phyloP scores from a whole-genome alignment of 2,329 filamentous ascomycete species.

The Dactylellina sp. region DNA sequence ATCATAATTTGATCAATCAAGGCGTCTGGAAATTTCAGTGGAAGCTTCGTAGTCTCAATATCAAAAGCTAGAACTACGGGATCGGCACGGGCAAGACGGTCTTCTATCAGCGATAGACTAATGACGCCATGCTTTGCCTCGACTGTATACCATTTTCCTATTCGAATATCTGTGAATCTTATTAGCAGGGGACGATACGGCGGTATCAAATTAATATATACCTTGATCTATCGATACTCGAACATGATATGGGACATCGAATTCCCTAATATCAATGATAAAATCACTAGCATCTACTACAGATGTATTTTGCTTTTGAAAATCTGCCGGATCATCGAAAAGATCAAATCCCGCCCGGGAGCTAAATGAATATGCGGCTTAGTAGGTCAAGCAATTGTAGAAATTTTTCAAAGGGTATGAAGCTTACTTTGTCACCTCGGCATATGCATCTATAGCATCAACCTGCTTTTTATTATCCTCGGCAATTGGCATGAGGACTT shows the following conservation, averaged over 20 bases:
- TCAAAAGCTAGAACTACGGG: constrained; percentile 99
- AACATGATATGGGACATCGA: constrained; percentile 99
- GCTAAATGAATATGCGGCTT: constrained; percentile 64
- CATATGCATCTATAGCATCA: constrained; percentile 97
- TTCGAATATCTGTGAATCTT: constrained; percentile 78
- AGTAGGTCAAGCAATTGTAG: constrained; percentile 2
- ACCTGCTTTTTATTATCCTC: constrained; percentile 97
- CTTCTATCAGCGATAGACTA: constrained; percentile 84
- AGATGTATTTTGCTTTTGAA: constrained; percentile 75
- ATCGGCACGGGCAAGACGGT: constrained; percentile 88
- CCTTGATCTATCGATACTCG: constrained; percentile 96
- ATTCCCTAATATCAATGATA: constrained; percentile 98
- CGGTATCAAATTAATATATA: constrained; percentile 63
- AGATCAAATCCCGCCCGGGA: constrained; percentile 88
- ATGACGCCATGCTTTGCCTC: constrained; percentile 92
- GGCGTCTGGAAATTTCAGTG: constrained; percentile 95
- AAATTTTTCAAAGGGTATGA: neutral
- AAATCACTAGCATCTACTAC: constrained; percentile 93
- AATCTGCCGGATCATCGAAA: constrained; percentile 89
- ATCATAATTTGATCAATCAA: constrained; percentile 98
- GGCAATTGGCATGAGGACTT: constrained; percentile 86
- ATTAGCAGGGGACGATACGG: constrained; percentile 1
- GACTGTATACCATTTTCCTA: constrained; percentile 96
- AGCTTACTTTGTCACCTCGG: constrained; percentile 87
- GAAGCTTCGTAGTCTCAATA: constrained; percentile 96